Evolutionary conservation across 2,329 filamentous ascomycete genomes (phyloP), one percentile per base, ranked within the genome.

Genomic region (Pyrenochaeta sp.): DNA sequence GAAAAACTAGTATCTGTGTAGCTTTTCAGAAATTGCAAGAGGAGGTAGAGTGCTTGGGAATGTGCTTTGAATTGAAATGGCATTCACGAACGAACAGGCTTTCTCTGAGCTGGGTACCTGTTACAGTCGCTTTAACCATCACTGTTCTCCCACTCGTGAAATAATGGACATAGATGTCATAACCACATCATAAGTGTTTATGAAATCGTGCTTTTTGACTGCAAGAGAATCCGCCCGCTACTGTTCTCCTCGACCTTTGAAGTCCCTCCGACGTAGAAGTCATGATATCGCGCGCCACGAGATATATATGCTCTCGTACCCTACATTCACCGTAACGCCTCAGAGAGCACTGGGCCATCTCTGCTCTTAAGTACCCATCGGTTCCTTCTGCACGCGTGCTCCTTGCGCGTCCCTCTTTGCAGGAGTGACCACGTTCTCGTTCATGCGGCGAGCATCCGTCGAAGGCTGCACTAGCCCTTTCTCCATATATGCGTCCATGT

Each of bases 401-500:
- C 36, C 36, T 5, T 39, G 13, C 13, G 36, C 36, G 13, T 5
- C 4, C 36, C 36, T 39, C 36, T 39, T 39, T 13, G 36, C 36
- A 3, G 36, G 36, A 19, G 15, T 39, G 36, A 19, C n/a, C 13
- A 5, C 8, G 13, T 19, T n/a, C 15, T 39, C 13, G 13, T 19
- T 39, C 9, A 19, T n/a, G 9, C 8, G 5, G 4, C 2, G 13
- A 39, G 8, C 12, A 36, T 15, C 12, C 5, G 32, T 4, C 12
- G 32, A 36, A 36, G 32, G 32, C 12, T 13, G 32, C 28, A 30
- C 28, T 9, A 5, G 24, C 37, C 12, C 25, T 45, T 48, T 27
- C 28, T 54, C 51, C 15, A 58, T 10, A 28, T 59, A 59, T 25
- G 44, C 3, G 13, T 40, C 52, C 19, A 45, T 34, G 43, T 34